phyloP scores from a whole-genome alignment of 2,329 filamentous ascomycete species.

The Coniosporium tulheliwenetii region DNA sequence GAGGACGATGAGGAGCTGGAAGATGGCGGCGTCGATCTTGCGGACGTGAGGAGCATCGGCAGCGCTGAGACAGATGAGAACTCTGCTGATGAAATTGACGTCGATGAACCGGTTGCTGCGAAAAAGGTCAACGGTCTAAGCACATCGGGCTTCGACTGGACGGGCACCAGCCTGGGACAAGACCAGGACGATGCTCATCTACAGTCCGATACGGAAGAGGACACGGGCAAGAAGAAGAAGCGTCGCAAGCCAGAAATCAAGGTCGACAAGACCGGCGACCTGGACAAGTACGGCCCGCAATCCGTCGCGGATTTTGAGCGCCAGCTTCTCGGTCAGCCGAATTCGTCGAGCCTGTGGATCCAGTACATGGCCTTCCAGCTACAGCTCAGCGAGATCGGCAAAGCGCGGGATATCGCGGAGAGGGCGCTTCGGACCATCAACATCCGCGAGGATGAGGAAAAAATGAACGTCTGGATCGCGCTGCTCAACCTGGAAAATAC shows the following conservation, averaged over 20 bases:
- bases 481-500: slow-evolving; percentile 87
- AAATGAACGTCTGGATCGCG: slow-evolving; percentile 89
- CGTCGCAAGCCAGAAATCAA: slow-evolving; percentile 61
- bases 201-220: slow-evolving; percentile 37
- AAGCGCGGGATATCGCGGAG: slow-evolving; percentile 78
- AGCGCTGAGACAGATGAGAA: slow-evolving; percentile 27
- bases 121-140: slow-evolving; percentile 40
- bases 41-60: slow-evolving; percentile 18
- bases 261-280: slow-evolving; percentile 79
- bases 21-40: slow-evolving; percentile 22
- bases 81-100: slow-evolving; percentile 29
- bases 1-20: slow-evolving; percentile 19
- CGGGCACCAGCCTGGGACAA: slow-evolving; percentile 40
- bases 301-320: slow-evolving; percentile 87
- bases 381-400: slow-evolving; percentile 74
- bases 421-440: slow-evolving; percentile 83
- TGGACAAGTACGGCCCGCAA: slow-evolving; percentile 78
- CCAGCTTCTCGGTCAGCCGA: slow-evolving; percentile 66
- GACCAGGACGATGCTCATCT: slow-evolving; percentile 38
- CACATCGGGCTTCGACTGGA: slow-evolving; percentile 77
- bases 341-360: slow-evolving; percentile 89
- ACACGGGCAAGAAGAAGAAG: slow-evolving; percentile 53
- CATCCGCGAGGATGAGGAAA: slow-evolving; percentile 80
- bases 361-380: slow-evolving; percentile 99
- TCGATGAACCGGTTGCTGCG: slow-evolving; percentile 14